Conservation (phyloP, 257 asterid species). For the Nicotiana paniculata region DNA sequence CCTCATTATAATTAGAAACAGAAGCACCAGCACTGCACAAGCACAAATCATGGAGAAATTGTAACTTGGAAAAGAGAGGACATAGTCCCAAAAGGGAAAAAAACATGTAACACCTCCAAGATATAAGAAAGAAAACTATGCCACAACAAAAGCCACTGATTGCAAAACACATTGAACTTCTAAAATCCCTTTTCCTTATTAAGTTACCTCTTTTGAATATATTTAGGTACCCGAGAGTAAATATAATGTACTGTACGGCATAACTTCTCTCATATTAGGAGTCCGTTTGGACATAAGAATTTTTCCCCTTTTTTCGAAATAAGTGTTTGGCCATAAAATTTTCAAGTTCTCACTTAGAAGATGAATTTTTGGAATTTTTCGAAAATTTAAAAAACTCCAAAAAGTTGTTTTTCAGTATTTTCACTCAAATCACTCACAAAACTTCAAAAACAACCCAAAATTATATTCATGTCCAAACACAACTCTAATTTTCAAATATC, state of each 20-base stretch:
- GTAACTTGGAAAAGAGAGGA: background rate
- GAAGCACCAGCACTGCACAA: constrained; percentile 44
- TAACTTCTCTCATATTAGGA: background rate
- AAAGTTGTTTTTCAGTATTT: too few relatives aligned
- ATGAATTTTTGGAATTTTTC: too few relatives aligned
- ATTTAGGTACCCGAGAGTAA: background rate
- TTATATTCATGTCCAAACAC: too few relatives aligned
- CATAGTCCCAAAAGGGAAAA: background rate
- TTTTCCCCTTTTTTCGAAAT: too few relatives aligned
- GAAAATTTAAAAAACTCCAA: too few relatives aligned
- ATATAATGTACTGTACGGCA: background rate
- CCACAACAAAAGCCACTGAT: background rate
- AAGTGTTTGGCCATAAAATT: too few relatives aligned
- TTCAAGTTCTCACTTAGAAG: too few relatives aligned
- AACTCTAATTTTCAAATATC: too few relatives aligned
- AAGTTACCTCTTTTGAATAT: background rate
- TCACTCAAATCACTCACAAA: too few relatives aligned
- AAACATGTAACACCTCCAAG: background rate
- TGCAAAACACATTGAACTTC: background rate
- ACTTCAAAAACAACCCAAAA: too few relatives aligned
- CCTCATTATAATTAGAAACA: constrained; percentile 31
- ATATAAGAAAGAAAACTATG: background rate
- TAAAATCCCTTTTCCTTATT: background rate
- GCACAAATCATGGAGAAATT: background rate
- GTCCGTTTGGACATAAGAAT: too few relatives aligned